A percentile compares a stretch with the other conserved stretches of the same genome.
These are phyloP conservation scores for Ceratobasidium theobromae DNA, from an alignment of 1,284 basidiomycete genomes.

Conservation along the genomic window DNA sequence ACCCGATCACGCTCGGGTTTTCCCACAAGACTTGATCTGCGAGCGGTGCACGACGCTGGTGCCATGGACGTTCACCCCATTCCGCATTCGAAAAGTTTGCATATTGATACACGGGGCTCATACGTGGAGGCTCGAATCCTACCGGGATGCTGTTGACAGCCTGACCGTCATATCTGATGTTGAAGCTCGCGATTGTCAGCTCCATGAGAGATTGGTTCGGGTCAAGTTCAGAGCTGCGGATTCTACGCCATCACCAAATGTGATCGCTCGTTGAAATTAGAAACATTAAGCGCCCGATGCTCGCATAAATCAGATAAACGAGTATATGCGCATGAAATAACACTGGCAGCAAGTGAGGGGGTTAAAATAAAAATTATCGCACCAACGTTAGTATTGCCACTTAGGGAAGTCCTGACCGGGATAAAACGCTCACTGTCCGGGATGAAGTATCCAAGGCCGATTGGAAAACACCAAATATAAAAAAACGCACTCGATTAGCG, in stretches of 20 bases:
- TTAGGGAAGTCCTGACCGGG: neutral
- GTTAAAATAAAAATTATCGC: too few relatives aligned
- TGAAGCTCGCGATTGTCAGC: constrained; percentile 22
- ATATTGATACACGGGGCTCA: neutral
- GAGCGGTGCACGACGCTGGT: constrained; percentile 16
- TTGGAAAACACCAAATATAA: too few relatives aligned
- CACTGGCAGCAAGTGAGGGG: too few relatives aligned
- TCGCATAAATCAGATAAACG: too few relatives aligned
- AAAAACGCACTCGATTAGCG: too few relatives aligned
- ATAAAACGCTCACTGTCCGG: neutral
- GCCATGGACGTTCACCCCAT: constrained; percentile 28
- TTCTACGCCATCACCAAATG: constrained; percentile 6
- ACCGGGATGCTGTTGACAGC: constrained; percentile 18
- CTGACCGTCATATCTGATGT: constrained; percentile 24
- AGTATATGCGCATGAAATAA: neutral
- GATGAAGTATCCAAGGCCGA: too few relatives aligned
- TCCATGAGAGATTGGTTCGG: constrained; percentile 5
- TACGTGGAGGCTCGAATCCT: constrained; percentile 1
- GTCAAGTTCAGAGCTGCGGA: neutral
- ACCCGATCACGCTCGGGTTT: constrained; percentile 18
- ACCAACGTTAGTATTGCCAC: too few relatives aligned
- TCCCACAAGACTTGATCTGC: constrained; percentile 26
- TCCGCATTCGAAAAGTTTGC: constrained; percentile 2
- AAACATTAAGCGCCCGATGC: too few relatives aligned
- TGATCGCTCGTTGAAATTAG: too few relatives aligned